Evolutionary conservation across 352 stramenopile species (phyloP), one percentile per base, ranked within the genome.

Genomic region (Globisporangium perplexum): DNA sequence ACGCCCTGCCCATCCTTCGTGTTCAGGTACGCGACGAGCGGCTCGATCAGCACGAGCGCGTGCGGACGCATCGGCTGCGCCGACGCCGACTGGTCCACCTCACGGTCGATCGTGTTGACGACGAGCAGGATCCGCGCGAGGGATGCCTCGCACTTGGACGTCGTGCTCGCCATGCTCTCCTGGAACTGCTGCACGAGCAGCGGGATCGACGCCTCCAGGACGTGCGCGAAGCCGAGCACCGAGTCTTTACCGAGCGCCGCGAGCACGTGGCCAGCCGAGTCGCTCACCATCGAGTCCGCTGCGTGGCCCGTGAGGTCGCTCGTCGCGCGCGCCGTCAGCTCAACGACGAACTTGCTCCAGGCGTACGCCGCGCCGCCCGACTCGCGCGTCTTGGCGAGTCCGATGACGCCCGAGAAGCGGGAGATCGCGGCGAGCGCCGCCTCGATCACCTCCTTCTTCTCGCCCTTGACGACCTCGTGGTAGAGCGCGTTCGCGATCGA

Each of bases 291-390:
- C 20, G 84, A 95, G 57, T 95, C 82, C 3, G 79, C 62, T n/a
- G 84, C 78, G 51, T 94, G 67, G 23, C 83, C 77, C 14, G 66
- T 58, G 43, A 95, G 61, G 50, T 95, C 79, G 7, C 79, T 66
- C 5, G 66, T 77, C 10, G 83, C 76, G 42, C 81, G 78, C 24
- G 77, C 74, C 14, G 77, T 86, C 28, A 90, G 66, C 46, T 90
- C 78, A 24, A 91, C 78, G 8, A 95, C 80, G 63, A 92, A 93
- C 56, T 92, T 88, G 59, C 62, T 90, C 84, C 84, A 95, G 12
- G 84, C 84, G 53, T 91, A 91, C 14, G 65, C 57, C 4, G 76
- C 80, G 26, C 83, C 80, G 18, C 71, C 76, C 5, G 56, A 69
- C 3, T 69, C 50, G 30, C 82, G 75, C 6, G 74, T 72, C 49